These are phyloP conservation scores for Jamesozyma piceae DNA, from an alignment of 805 yeast genomes.

Conservation along the genomic window DNA sequence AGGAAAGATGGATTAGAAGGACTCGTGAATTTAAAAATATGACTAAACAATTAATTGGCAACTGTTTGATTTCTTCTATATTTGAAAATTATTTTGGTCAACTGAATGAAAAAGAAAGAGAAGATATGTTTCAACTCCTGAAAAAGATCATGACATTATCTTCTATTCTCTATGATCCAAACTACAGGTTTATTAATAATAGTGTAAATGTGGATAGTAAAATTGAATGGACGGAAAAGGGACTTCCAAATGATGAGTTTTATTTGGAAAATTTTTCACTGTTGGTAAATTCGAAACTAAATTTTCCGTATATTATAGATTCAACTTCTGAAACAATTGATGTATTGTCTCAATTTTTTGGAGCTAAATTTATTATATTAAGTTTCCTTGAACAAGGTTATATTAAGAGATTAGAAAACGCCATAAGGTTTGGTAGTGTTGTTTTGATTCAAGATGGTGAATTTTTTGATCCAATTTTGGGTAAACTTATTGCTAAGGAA, in stretches of 20 bases:
- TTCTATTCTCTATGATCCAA: constrained; percentile 34
- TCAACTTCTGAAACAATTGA: constrained; percentile 46
- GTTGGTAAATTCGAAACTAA: constrained; percentile 29
- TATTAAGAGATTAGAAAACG: constrained; percentile 62
- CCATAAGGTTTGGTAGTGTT: constrained; percentile 73
- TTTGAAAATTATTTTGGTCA: constrained; percentile 52
- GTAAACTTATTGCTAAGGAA: constrained; percentile 53
- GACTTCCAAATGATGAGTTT: constrained; percentile 50
- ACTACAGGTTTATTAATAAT: constrained; percentile 30
- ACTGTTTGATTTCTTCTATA: constrained; percentile 55
- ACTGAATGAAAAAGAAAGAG: constrained; percentile 42
- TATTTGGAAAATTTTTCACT: constrained; percentile 56
- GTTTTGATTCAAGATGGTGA: constrained; percentile 75
- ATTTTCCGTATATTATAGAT: constrained; percentile 59
- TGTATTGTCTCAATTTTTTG: constrained; percentile 30
- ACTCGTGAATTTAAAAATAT: constrained; percentile 41
- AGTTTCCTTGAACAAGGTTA: constrained; percentile 67
- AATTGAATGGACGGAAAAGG: constrained; percentile 43
- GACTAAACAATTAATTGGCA: constrained; percentile 48
- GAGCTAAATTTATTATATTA: constrained; percentile 40
- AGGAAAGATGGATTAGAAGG: constrained; percentile 62
- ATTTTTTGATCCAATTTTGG: constrained; percentile 63
- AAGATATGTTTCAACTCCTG: constrained; percentile 31
- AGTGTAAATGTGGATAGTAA: constrained; percentile 35
- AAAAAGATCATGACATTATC: constrained; percentile 25